phyloP scores from a whole-genome alignment of 1,284 basidiomycete genomes.

The Naganishia sp. region DNA sequence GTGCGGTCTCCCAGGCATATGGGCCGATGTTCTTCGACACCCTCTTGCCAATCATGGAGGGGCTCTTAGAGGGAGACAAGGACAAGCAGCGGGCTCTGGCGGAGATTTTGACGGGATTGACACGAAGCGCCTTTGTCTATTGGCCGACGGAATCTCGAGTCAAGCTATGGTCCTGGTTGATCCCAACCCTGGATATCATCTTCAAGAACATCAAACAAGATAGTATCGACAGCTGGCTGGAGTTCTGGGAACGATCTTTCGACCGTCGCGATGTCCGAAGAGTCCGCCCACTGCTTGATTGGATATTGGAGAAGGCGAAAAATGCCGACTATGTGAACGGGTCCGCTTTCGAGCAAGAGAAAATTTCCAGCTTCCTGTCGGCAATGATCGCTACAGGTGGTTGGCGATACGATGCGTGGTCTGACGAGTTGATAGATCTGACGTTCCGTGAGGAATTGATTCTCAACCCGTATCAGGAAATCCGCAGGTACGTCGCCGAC shows the following conservation, averaged over 20 bases:
- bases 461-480: slow-evolving; percentile 79
- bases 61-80: slow-evolving; percentile 49
- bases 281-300: slow-evolving; percentile 73
- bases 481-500: slow-evolving; percentile 70
- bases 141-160: slow-evolving; percentile 70
- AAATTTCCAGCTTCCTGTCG: slow-evolving; percentile 45
- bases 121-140: slow-evolving; percentile 77
- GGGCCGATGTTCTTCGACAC: slow-evolving; percentile 42
- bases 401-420: slow-evolving; percentile 72
- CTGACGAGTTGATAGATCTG: slow-evolving; percentile 67
- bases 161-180: slow-evolving; percentile 78
- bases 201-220: slow-evolving; percentile 81
- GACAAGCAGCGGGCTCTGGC: slow-evolving; percentile 86
- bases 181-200: slow-evolving; percentile 67
- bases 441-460: slow-evolving; percentile 68
- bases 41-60: slow-evolving; percentile 46
- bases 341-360: slow-evolving; percentile 64
- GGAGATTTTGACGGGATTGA: slow-evolving; percentile 76
- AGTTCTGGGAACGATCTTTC: slow-evolving; percentile 62
- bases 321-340: slow-evolving; percentile 77
- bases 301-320: slow-evolving; percentile 66
- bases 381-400: slow-evolving; percentile 69
- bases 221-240: slow-evolving; percentile 62
- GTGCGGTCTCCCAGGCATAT: slow-evolving; percentile 57
- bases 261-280: slow-evolving; percentile 82